phyloP scores from a whole-genome alignment of 2,329 filamentous ascomycete species.

The Penicillium sp. region DNA sequence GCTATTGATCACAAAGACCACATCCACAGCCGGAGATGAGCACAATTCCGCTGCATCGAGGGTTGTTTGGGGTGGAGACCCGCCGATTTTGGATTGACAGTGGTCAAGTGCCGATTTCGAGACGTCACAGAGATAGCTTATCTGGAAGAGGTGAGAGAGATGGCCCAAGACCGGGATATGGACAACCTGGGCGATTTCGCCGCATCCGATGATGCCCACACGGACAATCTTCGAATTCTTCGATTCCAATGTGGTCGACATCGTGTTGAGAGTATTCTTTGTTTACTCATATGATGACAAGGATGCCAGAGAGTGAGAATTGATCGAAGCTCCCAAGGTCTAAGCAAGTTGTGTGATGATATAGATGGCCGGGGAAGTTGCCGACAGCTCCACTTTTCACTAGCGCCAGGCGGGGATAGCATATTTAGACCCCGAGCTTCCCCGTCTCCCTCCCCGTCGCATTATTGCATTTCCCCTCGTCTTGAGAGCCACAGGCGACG shows the following conservation, averaged over 20 bases:
- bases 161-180: neutral
- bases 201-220: neutral
- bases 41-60: neutral
- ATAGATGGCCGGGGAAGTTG: constrained; percentile 1
- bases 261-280: no score
- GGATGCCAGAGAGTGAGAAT: no score
- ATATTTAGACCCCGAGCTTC: neutral
- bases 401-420: no score
- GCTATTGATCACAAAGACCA: neutral
- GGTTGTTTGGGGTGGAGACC: neutral
- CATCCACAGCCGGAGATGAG: neutral
- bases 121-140: neutral
- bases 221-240: no score
- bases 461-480: neutral
- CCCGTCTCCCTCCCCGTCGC: neutral
- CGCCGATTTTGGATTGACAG: neutral
- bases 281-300: no score
- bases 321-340: no score
- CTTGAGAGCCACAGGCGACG: neutral
- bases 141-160: neutral
- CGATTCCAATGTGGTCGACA: neutral
- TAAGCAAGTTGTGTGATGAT: neutral
- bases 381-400: neutral
- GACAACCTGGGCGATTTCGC: neutral
- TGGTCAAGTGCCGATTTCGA: neutral